Percentiles rank a stretch among this genome's conserved stretches.
phyloP scores from a whole-genome alignment of 2,329 filamentous ascomycete genomes.

The Diaporthe humulicola region DNA sequence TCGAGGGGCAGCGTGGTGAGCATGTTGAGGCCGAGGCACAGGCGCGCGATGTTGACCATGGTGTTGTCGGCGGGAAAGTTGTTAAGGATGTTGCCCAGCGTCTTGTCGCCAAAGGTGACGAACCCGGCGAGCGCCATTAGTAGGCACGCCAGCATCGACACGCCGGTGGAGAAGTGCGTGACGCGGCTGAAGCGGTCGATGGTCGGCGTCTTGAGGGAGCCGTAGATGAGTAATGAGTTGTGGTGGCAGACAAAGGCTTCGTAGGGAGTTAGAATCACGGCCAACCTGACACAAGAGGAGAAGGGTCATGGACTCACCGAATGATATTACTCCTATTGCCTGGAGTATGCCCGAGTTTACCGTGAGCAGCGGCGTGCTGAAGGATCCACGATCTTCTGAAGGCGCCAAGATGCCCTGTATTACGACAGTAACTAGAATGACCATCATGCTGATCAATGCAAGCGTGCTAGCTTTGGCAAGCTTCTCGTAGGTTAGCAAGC shows the following conservation, averaged over 20 bases:
- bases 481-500: slow-evolving; percentile 50
- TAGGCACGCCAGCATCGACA: slow-evolving; percentile 93
- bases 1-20: slow-evolving; percentile 96
- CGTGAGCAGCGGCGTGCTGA: slow-evolving; percentile 78
- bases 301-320: slow-evolving; percentile 70
- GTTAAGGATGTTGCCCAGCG: slow-evolving; percentile 95
- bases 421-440: slow-evolving; percentile 90
- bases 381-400: slow-evolving; percentile 76
- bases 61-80: slow-evolving; percentile 93
- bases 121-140: slow-evolving; percentile 91
- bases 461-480: slow-evolving; percentile 95
- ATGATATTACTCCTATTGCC: slow-evolving; percentile 97
- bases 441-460: slow-evolving; percentile 90
- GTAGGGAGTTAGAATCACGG: background rate
- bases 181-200: slow-evolving; percentile 94
- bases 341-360: slow-evolving; percentile 92
- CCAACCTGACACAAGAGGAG: background rate
- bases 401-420: slow-evolving; percentile 85
- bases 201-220: slow-evolving; percentile 92
- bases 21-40: slow-evolving; percentile 99
- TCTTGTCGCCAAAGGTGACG: slow-evolving; percentile 91
- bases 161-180: slow-evolving; percentile 91
- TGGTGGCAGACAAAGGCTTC: slow-evolving; percentile 82
- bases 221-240: slow-evolving; percentile 97
- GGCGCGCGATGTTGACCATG: slow-evolving; percentile 93